Evolutionary conservation across 2,329 filamentous ascomycete species (phyloP).

Genomic region (Ophiostoma himal-ulmi): DNA sequence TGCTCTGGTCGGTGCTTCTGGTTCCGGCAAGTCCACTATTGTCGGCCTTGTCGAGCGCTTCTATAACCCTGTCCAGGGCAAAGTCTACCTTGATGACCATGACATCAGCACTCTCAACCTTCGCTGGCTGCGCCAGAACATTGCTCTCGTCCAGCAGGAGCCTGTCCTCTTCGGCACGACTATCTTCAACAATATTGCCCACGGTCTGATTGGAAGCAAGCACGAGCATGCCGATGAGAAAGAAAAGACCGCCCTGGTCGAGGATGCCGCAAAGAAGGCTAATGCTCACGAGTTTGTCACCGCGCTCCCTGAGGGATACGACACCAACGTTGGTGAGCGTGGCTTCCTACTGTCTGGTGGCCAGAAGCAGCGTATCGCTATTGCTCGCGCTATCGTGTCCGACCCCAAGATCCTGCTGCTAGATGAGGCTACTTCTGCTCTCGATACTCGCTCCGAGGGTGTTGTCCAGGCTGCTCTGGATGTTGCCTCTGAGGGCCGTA

Average conservation of each 20-base stretch:
- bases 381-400: conserved; percentile 82
- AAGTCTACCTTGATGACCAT: conserved; percentile 73
- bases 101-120: conserved; percentile 79
- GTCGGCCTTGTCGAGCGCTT: conserved; percentile 90
- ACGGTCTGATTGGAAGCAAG: conserved; percentile 80
- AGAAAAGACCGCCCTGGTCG: conserved; percentile 62
- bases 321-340: conserved; percentile 92
- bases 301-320: conserved; percentile 76
- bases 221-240: conserved; percentile 64
- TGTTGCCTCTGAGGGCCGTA: conserved; percentile 75
- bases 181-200: conserved; percentile 83
- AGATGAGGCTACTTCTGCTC: conserved; percentile 88
- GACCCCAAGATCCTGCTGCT: conserved; percentile 88
- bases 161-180: conserved; percentile 84
- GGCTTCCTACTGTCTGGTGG: conserved; percentile 90
- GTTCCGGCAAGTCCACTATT: conserved; percentile 91
- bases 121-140: conserved; percentile 84
- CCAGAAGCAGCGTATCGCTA: conserved; percentile 94
- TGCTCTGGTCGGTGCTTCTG: conserved; percentile 87
- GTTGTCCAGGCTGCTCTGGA: conserved; percentile 92
- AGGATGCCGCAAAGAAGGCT: conserved; percentile 78
- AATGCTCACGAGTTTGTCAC: conserved; percentile 92
- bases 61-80: conserved; percentile 79
- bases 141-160: conserved; percentile 89
- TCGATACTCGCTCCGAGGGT: conserved; percentile 92